Evolutionary conservation across 768 basidiomycete species (phyloP).

Genomic region (Gautieria morchelliformis): DNA sequence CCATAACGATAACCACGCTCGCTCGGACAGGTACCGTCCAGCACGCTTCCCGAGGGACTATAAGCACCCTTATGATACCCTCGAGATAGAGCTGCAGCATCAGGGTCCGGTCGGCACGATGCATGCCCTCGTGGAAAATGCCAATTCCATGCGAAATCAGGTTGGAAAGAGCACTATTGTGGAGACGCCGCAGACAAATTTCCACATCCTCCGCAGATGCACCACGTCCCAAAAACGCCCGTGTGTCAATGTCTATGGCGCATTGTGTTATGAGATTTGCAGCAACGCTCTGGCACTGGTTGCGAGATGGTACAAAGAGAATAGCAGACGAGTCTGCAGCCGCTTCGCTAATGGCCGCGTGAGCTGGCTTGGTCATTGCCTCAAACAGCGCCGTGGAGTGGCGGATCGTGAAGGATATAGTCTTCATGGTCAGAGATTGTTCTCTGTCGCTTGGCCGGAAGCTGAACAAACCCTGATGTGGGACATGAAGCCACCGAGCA

Average conservation of each 20-base stretch:
- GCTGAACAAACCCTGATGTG: slow-evolving; percentile 50
- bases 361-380: slow-evolving; percentile 84
- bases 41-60: slow-evolving; percentile 75
- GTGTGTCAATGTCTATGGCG: slow-evolving; percentile 61
- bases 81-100: slow-evolving; percentile 77
- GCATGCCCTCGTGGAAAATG: slow-evolving; percentile 70
- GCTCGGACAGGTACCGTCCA: slow-evolving; percentile 87
- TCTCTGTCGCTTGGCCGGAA: slow-evolving; percentile 82
- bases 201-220: slow-evolving; percentile 47
- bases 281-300: slow-evolving; percentile 65
- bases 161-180: slow-evolving; percentile 55
- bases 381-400: slow-evolving; percentile 84
- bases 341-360: slow-evolving; percentile 53
- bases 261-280: slow-evolving; percentile 83
- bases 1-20: slow-evolving; percentile 78
- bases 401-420: slow-evolving; percentile 75
- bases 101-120: slow-evolving; percentile 54
- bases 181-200: slow-evolving; percentile 45
- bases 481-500: slow-evolving; percentile 75
- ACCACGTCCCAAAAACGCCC: slow-evolving; percentile 54
- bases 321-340: slow-evolving; percentile 45
- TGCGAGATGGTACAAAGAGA: slow-evolving; percentile 81
- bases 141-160: slow-evolving; percentile 80
- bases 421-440: slow-evolving; percentile 57
- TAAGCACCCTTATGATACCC: slow-evolving; percentile 67